Base-by-base conservation (phyloP, 352 stramenopile species). In the Phytophthora citricola region DNA sequence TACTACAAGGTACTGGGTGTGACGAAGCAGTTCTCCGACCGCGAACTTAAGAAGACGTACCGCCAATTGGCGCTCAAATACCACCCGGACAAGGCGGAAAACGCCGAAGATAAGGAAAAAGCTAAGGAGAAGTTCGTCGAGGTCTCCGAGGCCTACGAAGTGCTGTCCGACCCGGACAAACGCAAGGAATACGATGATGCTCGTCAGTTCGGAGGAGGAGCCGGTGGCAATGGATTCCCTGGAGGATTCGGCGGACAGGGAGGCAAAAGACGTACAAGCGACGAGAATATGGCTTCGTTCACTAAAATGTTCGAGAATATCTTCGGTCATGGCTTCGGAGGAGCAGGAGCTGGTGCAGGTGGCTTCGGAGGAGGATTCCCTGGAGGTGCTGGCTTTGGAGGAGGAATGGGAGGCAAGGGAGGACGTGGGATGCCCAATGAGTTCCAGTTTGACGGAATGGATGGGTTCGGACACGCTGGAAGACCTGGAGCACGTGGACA, bases 81-180 rank as follows among this genome's bases (percentile, higher is more conserved):
- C 71, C 91, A 97, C 58, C 92, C 92, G 8, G 92, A 97, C 65
- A 97, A 97, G 63, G 66, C 79, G 0, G 83, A 92, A 27, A 93
- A 95, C 55, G 78, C 81, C 5, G 75, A 89, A 34, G 88, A 95
- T 45, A 90, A 96, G 49, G 90, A 97, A 38, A 41, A 63, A 10
- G 90, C 92, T n/a, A 93, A 95, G 48, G 77, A 95, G 52, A 95
- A 94, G 68, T 98, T 98, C 64, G 91, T 97, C 22, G 83, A 97
- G 50, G 90, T 98, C 34, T 95, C 81, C 17, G 89, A 97, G 58
- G 94, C 94, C 2, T 98, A 98, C 66, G 90, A 97, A 59, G 91
- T 98, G 60, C 85, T 98, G 17, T 96, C 88, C 15, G 94, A 98
- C 54, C 71, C 88, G 43, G 71, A 95, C 14, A 95, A 97, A 73